These are phyloP conservation scores for Colletotrichum sojae DNA, from an alignment of 2,329 filamentous ascomycete species.

Conservation along the genomic window DNA sequence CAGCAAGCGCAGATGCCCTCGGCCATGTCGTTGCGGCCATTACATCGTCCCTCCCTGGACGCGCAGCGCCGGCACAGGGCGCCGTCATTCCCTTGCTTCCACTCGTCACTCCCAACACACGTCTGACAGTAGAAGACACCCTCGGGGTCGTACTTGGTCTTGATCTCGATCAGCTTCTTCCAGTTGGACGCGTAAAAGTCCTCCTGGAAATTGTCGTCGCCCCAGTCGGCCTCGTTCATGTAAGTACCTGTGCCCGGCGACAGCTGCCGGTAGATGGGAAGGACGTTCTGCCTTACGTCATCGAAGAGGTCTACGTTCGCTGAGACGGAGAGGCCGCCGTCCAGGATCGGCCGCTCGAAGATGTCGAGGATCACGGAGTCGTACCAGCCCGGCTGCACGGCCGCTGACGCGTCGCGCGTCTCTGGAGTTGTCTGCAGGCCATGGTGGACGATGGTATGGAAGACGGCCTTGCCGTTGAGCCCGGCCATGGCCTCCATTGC, in stretches of 20 bases:
- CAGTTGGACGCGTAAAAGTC: slow-evolving; percentile 53
- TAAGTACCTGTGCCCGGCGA: slow-evolving; percentile 54
- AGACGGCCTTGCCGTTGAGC: slow-evolving; percentile 2
- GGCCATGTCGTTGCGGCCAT: slow-evolving; percentile 8
- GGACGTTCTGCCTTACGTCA: slow-evolving; percentile 18
- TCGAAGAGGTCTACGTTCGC: slow-evolving; percentile 4
- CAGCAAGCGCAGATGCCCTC: slow-evolving; percentile 25
- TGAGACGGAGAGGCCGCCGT: slow-evolving; percentile 4
- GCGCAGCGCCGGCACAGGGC: slow-evolving; percentile 13
- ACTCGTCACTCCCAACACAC: slow-evolving; percentile 66
- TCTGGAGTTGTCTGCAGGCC: slow-evolving; percentile 15
- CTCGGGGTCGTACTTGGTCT: slow-evolving; percentile 64
- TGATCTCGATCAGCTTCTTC: slow-evolving; percentile 56
- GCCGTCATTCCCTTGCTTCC: slow-evolving; percentile 46
- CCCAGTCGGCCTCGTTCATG: slow-evolving; percentile 64
- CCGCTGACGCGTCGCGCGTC: not conserved
- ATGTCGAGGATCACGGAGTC: slow-evolving; percentile 48
- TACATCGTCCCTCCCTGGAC: slow-evolving; percentile 13
- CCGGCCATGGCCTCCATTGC: slow-evolving; percentile 22
- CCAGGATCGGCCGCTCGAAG: slow-evolving; percentile 58
- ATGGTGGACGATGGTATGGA: slow-evolving; percentile 25
- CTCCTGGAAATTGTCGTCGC: slow-evolving; percentile 49
- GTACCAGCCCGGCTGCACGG: slow-evolving; percentile 25
- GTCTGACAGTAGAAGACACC: slow-evolving; percentile 59
- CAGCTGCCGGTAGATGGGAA: slow-evolving; percentile 11